Evolutionary conservation across 2,329 filamentous ascomycete genomes (phyloP).

Genomic region (Aspergillus sp.): DNA sequence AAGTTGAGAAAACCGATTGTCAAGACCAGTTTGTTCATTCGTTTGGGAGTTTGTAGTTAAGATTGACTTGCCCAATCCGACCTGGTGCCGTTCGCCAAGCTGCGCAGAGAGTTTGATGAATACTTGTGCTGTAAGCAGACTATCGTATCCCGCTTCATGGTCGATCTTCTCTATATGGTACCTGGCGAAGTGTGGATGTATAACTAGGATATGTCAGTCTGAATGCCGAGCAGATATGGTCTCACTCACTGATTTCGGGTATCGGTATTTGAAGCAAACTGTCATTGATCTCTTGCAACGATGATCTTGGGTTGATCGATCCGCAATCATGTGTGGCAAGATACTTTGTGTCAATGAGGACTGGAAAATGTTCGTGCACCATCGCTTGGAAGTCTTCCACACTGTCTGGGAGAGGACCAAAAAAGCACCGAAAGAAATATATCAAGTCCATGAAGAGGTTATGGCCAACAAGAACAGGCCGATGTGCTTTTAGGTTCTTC

Average conservation of each 20-base stretch:
- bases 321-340: conserved; percentile 58
- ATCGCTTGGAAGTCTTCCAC: conserved; percentile 54
- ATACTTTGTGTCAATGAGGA: conserved; percentile 64
- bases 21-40: neutral
- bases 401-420: conserved; percentile 57
- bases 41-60: neutral
- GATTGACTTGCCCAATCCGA: neutral
- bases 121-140: conserved; percentile 59
- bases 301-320: conserved; percentile 49
- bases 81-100: conserved; percentile 33
- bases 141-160: conserved; percentile 66
- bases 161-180: conserved; percentile 25
- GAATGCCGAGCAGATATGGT: neutral
- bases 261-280: conserved; percentile 22
- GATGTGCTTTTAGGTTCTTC: conserved; percentile 44
- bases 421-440: conserved; percentile 61
- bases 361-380: conserved; percentile 56
- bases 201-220: conserved; percentile 26
- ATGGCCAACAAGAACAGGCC: conserved; percentile 59
- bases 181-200: conserved; percentile 32
- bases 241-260: conserved; percentile 33
- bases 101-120: conserved; percentile 57
- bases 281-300: conserved; percentile 30
- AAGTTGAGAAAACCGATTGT: neutral
- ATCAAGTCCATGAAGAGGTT: conserved; percentile 64